Base-by-base conservation (phyloP, 306 rosid genomes). In the Canavalia ensiformis region DNA sequence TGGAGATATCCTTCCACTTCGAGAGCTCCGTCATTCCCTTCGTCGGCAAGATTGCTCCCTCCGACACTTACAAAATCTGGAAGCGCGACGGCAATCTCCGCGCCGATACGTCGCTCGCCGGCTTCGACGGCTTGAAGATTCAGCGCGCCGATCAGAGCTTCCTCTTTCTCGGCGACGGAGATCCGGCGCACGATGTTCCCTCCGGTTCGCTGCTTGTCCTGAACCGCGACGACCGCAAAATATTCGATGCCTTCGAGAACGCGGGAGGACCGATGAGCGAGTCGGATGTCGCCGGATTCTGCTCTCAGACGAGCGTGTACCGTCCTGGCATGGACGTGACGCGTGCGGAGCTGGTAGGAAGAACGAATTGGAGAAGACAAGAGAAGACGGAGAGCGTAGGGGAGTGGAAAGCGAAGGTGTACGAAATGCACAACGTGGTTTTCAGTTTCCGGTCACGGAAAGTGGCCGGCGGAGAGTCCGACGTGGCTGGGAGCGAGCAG, bases 111-210 rank as follows among this genome's bases (percentile, higher is more conserved):
- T 88, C 97, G 0, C 76, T 90, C 35, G 98, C 97, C 1, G 98
- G 97, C 46, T 94, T 94, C 77, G 98, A 94, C 47, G 97, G 98
- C 12, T 51, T 94, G 78, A 94, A 91, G 68, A 94, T 94, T 76
- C 97, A 94, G 72, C 94, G 97, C 37, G 94, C 98, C 49, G 98
- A 94, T 62, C 97, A 94, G 90, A 94, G 98, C 83, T 94, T 94
- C 72, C 90, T 94, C 78, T 94, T 94, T 79, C 91, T 94, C 37
- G 98, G 97, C 0, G 97, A 94, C 70, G 95, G 95, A 1, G 92
- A 94, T 62, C 85, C 56, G 4, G 64, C 64, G 64, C 98, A 85
- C 77, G 94, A 84, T 39, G 52, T 94, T 5, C 83, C 95, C 4
- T 0, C 72, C 0, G 97, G 98, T 0, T 87, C 98, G 0, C 49